Conservation (phyloP, 2,329 filamentous ascomycete genomes). For the Teratosphaeria viscida region DNA sequence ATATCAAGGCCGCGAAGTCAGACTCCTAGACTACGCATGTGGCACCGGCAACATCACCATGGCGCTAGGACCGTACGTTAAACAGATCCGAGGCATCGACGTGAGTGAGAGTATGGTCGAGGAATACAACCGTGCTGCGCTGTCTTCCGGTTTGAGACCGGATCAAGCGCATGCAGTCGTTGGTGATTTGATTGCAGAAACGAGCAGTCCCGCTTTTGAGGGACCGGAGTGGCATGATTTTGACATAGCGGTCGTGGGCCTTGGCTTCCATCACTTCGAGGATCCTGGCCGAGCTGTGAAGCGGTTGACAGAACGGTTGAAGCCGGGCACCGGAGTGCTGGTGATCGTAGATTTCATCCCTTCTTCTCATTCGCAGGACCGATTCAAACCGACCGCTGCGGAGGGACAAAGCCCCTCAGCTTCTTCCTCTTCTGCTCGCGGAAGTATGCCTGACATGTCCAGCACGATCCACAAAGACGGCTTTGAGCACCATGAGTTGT, state of each 20-base stretch:
- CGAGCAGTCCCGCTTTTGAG: slow-evolving; percentile 14
- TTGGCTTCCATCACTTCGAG: slow-evolving; percentile 38
- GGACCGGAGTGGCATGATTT: slow-evolving; percentile 28
- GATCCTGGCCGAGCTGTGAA: slow-evolving; percentile 17
- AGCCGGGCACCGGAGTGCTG: slow-evolving; percentile 18
- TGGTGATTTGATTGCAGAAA: slow-evolving; percentile 28
- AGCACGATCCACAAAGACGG: slow-evolving; percentile 26
- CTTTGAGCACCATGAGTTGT: slow-evolving; percentile 18
- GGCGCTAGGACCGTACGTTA: slow-evolving; percentile 21
- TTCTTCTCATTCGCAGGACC: slow-evolving; percentile 5
- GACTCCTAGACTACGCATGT: slow-evolving; percentile 25
- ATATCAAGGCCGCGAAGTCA: slow-evolving; percentile 8
- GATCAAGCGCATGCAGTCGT: slow-evolving; percentile 20
- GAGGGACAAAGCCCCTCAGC: not conserved
- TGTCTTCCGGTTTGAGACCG: slow-evolving; percentile 11
- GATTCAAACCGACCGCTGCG: not conserved
- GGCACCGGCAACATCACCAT: slow-evolving; percentile 25
- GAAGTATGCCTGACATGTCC: slow-evolving; percentile 14
- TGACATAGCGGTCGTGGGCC: slow-evolving; percentile 33
- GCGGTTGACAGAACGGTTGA: slow-evolving; percentile 18
- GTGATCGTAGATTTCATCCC: slow-evolving; percentile 22
- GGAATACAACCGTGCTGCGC: slow-evolving; percentile 20
- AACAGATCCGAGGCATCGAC: slow-evolving; percentile 23
- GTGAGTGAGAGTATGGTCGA: slow-evolving; percentile 23
- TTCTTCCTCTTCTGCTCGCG: not conserved